Evolutionary conservation across 805 yeast species (phyloP).

Genomic region (Barnettozyma californica): DNA sequence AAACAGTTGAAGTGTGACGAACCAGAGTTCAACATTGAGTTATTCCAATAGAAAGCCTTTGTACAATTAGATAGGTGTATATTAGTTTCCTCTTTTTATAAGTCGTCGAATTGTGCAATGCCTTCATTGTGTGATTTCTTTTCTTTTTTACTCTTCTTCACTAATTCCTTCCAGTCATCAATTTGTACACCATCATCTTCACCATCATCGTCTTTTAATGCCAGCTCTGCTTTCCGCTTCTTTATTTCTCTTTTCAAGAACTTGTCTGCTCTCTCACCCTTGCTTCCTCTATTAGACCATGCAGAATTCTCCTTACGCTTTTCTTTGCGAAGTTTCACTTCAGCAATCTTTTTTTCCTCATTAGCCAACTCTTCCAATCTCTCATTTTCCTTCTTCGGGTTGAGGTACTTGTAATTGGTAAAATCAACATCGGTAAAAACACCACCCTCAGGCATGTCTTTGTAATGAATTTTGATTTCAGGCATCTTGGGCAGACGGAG

Average conservation of each 20-base stretch:
- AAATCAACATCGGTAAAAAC: conserved; percentile 54
- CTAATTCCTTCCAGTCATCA: conserved; percentile 84
- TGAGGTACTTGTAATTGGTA: conserved; percentile 56
- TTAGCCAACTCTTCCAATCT: conserved; percentile 56
- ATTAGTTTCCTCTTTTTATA: conserved; percentile 25
- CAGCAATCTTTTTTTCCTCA: conserved; percentile 29
- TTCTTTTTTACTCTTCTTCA: conserved; percentile 57
- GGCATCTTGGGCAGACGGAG: conserved; percentile 93
- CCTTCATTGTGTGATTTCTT: conserved; percentile 36
- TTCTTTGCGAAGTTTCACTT: conserved; percentile 26
- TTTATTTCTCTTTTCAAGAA: conserved; percentile 49
- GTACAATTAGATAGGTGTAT: background rate
- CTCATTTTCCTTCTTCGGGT: conserved; percentile 54
- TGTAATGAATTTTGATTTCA: conserved; percentile 54
- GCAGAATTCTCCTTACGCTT: conserved; percentile 15
- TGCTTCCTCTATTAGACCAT: conserved; percentile 39
- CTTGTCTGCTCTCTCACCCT: conserved; percentile 53
- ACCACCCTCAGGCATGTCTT: conserved; percentile 58
- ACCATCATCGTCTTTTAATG: conserved; percentile 45
- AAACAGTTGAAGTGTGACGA: conserved; percentile 15
- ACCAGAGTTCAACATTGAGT: conserved; percentile 12
- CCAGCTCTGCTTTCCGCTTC: conserved; percentile 44
- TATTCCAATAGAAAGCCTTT: conserved; percentile 8
- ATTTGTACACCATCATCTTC: conserved; percentile 41
- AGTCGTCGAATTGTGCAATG: conserved; percentile 59